A percentile compares a stretch with the other conserved stretches of the same genome.
These are phyloP conservation scores for Talaromyces proteolyticus DNA, from an alignment of 495 filamentous ascomycete genomes.

Conservation along the genomic window DNA sequence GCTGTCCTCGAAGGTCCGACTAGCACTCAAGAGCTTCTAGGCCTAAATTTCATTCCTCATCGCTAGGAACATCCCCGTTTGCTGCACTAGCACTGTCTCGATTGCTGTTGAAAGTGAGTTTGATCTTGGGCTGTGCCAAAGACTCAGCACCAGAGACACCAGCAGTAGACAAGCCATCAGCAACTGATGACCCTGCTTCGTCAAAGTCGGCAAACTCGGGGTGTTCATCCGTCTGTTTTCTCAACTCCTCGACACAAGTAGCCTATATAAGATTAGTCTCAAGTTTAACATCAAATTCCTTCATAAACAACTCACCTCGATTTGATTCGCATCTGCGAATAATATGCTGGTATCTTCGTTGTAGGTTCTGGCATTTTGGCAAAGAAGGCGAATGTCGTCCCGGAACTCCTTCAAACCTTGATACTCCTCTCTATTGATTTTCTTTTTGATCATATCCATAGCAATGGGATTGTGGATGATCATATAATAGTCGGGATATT, in stretches of 20 bases:
- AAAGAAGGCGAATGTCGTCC: constrained; percentile 75
- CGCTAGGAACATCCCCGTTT: constrained; percentile 24
- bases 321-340: constrained; percentile 85
- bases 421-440: constrained; percentile 93
- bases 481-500: constrained; percentile 90
- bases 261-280: constrained; percentile 41
- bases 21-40: too few species aligned
- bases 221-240: constrained; percentile 61
- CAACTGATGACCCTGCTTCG: constrained; percentile 32
- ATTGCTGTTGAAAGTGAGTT: constrained; percentile 50
- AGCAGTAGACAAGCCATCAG: constrained; percentile 59
- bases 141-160: constrained; percentile 58
- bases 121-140: constrained; percentile 51
- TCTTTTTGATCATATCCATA: constrained; percentile 87
- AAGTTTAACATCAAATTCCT: not conserved
- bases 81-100: constrained; percentile 22
- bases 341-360: constrained; percentile 92
- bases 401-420: constrained; percentile 71
- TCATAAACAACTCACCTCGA: constrained; percentile 63
- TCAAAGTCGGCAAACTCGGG: constrained; percentile 73
- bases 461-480: constrained; percentile 88
- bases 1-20: too few species aligned
- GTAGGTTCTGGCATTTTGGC: constrained; percentile 86
- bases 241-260: constrained; percentile 61
- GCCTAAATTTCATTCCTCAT: constrained; percentile 30